Conservation (phyloP, 2,329 filamentous ascomycete species). For the Biscogniauxia marginata region DNA sequence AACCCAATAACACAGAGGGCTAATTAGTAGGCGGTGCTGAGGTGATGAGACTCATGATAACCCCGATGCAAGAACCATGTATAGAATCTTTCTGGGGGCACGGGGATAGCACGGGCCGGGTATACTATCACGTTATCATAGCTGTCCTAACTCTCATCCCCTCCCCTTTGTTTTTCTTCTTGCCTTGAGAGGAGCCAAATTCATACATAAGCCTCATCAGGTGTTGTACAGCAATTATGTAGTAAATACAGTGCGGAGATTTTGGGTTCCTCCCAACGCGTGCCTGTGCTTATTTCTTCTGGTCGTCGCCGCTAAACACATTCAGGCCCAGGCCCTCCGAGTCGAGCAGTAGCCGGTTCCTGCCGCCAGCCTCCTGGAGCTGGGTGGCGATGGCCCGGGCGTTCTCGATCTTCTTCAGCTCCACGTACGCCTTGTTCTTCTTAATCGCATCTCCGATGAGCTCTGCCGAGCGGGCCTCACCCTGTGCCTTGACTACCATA, state of each 20-base stretch:
- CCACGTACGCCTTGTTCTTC: constrained; percentile 96
- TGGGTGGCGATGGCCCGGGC: constrained; percentile 84
- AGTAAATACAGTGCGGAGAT: constrained; percentile 39
- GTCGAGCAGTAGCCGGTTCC: constrained; percentile 94
- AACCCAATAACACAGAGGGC: no score
- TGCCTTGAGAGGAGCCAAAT: not conserved
- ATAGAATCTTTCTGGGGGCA: no score
- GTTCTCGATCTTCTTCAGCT: constrained; percentile 98
- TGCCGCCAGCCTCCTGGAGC: constrained; percentile 79
- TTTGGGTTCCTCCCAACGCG: constrained; percentile 17
- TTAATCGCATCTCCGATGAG: constrained; percentile 99
- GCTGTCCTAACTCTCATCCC: no score
- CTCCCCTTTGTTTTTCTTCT: no score
- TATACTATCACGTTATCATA: no score
- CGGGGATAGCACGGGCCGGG: no score
- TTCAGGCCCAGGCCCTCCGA: constrained; percentile 89
- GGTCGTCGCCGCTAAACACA: constrained; percentile 56
- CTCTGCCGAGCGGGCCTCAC: constrained; percentile 96
- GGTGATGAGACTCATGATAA: no score
- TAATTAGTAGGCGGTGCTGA: no score
- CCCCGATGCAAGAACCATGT: no score
- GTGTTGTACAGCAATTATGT: constrained; percentile 32
- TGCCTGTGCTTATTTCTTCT: constrained; percentile 45
- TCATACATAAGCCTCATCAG: not conserved
- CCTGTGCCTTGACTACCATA: constrained; percentile 96